Conservation (phyloP, 2,329 filamentous ascomycete genomes). For the Aphanocladium album region DNA sequence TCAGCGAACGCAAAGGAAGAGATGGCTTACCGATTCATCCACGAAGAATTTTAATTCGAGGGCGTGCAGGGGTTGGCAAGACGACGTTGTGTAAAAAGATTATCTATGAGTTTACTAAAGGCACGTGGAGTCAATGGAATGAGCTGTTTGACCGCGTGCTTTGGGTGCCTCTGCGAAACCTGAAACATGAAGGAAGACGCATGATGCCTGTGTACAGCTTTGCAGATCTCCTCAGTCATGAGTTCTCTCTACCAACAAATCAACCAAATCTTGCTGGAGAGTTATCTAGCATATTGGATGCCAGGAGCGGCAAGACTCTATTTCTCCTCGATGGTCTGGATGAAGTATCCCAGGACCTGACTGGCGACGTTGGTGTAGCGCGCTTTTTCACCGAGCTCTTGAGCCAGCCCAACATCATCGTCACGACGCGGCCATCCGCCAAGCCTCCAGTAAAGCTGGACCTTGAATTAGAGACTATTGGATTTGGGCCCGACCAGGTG, state of each 20-base stretch:
- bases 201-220: neutral
- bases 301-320: constrained; percentile 23
- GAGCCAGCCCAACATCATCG: neutral
- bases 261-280: neutral
- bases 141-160: constrained; percentile 31
- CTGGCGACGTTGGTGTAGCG: neutral
- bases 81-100: constrained; percentile 39
- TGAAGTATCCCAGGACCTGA: constrained; percentile 29
- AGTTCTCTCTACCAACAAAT: neutral
- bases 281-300: neutral
- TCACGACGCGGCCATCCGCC: neutral
- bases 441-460: neutral
- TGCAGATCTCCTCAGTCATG: neutral
- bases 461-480: neutral
- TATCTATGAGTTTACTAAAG: constrained; percentile 27
- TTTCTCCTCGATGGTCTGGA: constrained; percentile 42
- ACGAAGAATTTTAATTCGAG: constrained; percentile 31
- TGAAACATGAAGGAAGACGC: constrained; percentile 22
- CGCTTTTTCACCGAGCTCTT: neutral
- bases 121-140: constrained; percentile 19
- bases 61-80: constrained; percentile 34
- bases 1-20: neutral
- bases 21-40: neutral
- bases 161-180: constrained; percentile 30
- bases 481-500: neutral